phyloP scores from a whole-genome alignment of 129 eudicot species.

The Pittosporum tobira region DNA sequence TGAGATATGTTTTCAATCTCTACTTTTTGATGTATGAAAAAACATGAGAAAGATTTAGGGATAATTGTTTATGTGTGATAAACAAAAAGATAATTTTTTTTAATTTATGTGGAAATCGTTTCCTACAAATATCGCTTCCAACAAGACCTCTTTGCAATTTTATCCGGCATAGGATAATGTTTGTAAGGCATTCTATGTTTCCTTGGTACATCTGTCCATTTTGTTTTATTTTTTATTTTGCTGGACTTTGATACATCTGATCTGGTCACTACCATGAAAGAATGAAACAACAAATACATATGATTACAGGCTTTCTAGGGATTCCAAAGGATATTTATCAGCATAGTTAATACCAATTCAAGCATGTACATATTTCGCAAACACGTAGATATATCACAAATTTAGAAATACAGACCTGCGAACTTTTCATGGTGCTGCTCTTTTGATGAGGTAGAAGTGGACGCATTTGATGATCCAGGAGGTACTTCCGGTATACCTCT shows the following conservation, averaged over 20 bases:
- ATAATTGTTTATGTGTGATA: no score
- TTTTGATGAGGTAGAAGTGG: slow-evolving; percentile 39
- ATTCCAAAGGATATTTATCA: neutral
- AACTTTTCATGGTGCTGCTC: slow-evolving; percentile 35
- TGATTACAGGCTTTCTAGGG: neutral
- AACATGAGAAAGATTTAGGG: no score
- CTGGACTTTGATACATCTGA: neutral
- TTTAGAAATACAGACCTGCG: slow-evolving; percentile 36
- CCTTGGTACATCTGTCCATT: neutral
- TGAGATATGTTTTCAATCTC: no score
- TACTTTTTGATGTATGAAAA: no score
- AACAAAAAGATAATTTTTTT: no score
- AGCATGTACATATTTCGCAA: neutral
- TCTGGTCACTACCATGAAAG: neutral
- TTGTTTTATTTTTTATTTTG: no score
- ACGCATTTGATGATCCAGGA: slow-evolving; percentile 34
- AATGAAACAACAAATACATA: no score
- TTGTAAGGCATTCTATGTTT: neutral
- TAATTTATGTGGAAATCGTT: no score
- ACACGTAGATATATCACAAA: neutral
- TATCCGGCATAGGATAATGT: neutral
- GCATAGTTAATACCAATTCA: neutral
- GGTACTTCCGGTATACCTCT: slow-evolving; percentile 12
- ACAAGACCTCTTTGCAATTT: neutral
- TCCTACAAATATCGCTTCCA: no score